Base-by-base conservation (phyloP, 23 red algal species). In the Chondrus crispus region DNA sequence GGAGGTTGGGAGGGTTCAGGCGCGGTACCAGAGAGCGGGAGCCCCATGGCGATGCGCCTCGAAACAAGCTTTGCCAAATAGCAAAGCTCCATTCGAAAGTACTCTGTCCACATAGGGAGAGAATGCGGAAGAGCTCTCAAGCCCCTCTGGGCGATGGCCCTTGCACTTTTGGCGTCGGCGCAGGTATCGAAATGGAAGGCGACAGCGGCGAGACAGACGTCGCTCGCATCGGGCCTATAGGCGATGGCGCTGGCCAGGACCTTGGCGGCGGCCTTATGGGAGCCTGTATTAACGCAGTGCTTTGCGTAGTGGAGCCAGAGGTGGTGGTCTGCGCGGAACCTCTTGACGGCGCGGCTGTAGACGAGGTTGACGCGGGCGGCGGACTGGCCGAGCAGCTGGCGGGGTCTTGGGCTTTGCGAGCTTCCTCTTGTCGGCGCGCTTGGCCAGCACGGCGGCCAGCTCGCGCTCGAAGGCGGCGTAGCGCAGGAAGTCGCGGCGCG, bases 241-340 rank as follows among this genome's bases (percentile, higher is more conserved):
- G 89, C 89, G 69, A 92, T 92, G 24, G 89, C 89, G 30, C 75
- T 84, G 22, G 69, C 69, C 53, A 92, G 75, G 16, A 92, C 75
- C 28, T 68, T 62, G 32, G 55, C 76, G 42, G 89, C 89, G 3
- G 75, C 76, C 10, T 63, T 42, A 19, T 48, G 42, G 22, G 79
- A 42, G 32, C 79, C 79, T 4, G 28, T 92, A 18, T 50, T 55
- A 42, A 92, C 37, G 55, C 89, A 92, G 66, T 92, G 79, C 54
- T 76, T 82, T 26, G 89, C 89, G 39, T 92, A 92, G 46, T 92
- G 89, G n/a, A 92, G 62, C 77, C 79, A 92, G 46, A 92, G 58
- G 32, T 92, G 38, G 46, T 73, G 58, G 62, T 92, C 89, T 19
- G 52, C 75, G 12, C 36, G 39, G 40, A 84, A 92, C 79, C 84